Conservation (phyloP, 2,329 filamentous ascomycete genomes). For the Penicillium sp. region DNA sequence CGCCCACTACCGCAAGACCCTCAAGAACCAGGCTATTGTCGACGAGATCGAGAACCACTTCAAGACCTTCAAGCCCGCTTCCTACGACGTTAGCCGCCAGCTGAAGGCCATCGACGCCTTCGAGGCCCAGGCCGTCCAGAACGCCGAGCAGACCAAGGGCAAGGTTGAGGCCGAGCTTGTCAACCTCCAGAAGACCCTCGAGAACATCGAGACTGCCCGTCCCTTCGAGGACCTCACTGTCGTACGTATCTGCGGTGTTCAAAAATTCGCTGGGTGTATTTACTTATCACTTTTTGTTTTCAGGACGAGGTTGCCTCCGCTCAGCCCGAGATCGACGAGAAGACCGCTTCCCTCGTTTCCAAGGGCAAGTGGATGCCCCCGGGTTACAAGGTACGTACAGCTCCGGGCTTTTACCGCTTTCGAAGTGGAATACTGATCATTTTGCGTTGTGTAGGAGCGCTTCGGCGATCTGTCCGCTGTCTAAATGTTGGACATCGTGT, state of each 20-base stretch:
- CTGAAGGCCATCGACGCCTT: slow-evolving; percentile 98
- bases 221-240: slow-evolving; percentile 97
- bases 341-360: slow-evolving; percentile 89
- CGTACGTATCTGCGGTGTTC: slow-evolving; percentile 57
- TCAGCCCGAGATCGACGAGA: slow-evolving; percentile 95
- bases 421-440: slow-evolving; percentile 14
- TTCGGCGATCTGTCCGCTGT: slow-evolving; percentile 95
- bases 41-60: slow-evolving; percentile 98
- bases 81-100: slow-evolving; percentile 91
- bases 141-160: slow-evolving; percentile 93
- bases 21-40: slow-evolving; percentile 95
- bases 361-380: slow-evolving; percentile 98
- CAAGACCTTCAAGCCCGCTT: slow-evolving; percentile 83
- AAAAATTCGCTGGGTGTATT: neutral
- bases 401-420: neutral
- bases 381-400: slow-evolving; percentile 85
- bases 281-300: slow-evolving; percentile 16
- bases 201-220: slow-evolving; percentile 95
- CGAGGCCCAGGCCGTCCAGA: slow-evolving; percentile 94
- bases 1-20: slow-evolving; percentile 80
- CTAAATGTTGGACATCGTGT: slow-evolving; percentile 57
- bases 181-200: slow-evolving; percentile 90
- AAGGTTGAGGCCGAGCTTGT: slow-evolving; percentile 93
- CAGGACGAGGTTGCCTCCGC: slow-evolving; percentile 94
- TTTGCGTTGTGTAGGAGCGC: slow-evolving; percentile 72